Conservation (phyloP, 2,329 filamentous ascomycete species). For the Ophiostoma sp. region DNA sequence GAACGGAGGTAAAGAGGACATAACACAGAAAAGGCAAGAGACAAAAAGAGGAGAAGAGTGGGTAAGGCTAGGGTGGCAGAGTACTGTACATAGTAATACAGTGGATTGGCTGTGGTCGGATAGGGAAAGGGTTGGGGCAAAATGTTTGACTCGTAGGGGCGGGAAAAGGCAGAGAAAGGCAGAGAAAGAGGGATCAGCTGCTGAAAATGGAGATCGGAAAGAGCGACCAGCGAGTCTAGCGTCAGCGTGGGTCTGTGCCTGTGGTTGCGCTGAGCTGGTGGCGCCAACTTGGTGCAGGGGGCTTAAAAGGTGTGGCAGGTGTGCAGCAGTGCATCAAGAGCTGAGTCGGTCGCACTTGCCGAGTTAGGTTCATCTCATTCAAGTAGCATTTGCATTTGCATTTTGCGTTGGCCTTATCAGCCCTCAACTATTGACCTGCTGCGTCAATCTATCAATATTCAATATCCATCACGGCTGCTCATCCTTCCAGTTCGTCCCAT, state of each 20-base stretch:
- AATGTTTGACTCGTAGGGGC: neutral
- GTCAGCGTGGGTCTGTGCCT: constrained; percentile 3
- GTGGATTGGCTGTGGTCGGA: neutral
- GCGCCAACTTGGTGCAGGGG: neutral
- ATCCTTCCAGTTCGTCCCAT: neutral
- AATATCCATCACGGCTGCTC: neutral
- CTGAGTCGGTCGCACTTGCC: constrained; percentile 7
- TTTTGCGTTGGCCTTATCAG: neutral
- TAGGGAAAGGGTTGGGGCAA: constrained; percentile 2
- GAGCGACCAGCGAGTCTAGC: constrained; percentile 2
- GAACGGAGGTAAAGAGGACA: neutral
- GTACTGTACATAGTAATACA: neutral
- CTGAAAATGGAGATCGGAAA: neutral
- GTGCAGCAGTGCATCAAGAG: neutral
- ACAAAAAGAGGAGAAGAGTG: neutral
- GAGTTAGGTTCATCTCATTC: neutral
- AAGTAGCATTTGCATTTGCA: neutral
- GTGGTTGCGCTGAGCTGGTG: neutral
- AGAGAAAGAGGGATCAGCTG: constrained; percentile 2
- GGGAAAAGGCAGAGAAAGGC: neutral
- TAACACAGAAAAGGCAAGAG: neutral
- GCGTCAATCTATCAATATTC: neutral
- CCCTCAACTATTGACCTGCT: neutral
- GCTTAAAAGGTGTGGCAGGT: neutral
- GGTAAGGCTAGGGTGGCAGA: constrained; percentile 6